Evolutionary conservation across 352 stramenopile species (phyloP).

Genomic region (Phytophthora fragariae): DNA sequence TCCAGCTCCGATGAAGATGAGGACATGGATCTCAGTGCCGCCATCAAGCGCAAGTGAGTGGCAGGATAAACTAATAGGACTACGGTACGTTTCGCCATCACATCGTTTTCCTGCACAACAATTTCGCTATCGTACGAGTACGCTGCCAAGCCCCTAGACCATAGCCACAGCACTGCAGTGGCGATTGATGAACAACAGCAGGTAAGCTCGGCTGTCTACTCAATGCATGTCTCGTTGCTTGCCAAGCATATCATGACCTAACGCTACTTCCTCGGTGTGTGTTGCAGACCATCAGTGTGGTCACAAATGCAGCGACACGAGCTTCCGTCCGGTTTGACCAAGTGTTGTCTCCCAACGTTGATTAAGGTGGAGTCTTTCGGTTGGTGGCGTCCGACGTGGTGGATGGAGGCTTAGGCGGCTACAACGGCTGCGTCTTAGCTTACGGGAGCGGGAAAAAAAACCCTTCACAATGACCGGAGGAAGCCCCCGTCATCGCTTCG

Average conservation of each 20-base stretch:
- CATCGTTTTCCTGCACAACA: slow-evolving; percentile 25
- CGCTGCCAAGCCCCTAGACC: neutral
- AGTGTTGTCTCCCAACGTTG: slow-evolving; percentile 48
- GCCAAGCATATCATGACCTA: neutral
- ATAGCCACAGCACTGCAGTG: slow-evolving; percentile 33
- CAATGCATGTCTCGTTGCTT: neutral
- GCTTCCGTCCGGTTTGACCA: slow-evolving; percentile 77
- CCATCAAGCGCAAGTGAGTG: slow-evolving; percentile 76
- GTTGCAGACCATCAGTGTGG: slow-evolving; percentile 62
- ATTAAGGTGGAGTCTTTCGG: slow-evolving; percentile 64
- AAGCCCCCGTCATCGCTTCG: slow-evolving; percentile 50
- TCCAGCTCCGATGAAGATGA: too few species aligned
- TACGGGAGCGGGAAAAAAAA: slow-evolving; percentile 74
- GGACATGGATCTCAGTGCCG: slow-evolving; percentile 56
- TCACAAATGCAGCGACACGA: slow-evolving; percentile 62
- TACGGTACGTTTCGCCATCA: slow-evolving; percentile 28
- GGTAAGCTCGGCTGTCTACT: slow-evolving; percentile 24
- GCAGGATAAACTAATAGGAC: slow-evolving; percentile 42
- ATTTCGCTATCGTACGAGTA: slow-evolving; percentile 17
- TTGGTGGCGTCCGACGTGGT: slow-evolving; percentile 57
- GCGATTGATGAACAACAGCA: slow-evolving; percentile 58
- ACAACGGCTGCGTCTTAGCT: slow-evolving; percentile 82
- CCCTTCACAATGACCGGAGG: slow-evolving; percentile 79
- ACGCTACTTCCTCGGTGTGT: neutral
- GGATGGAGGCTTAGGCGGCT: slow-evolving; percentile 66